These are phyloP conservation scores for Mikania micrantha DNA, from an alignment of 129 eudicot species.

Conservation along the genomic window DNA sequence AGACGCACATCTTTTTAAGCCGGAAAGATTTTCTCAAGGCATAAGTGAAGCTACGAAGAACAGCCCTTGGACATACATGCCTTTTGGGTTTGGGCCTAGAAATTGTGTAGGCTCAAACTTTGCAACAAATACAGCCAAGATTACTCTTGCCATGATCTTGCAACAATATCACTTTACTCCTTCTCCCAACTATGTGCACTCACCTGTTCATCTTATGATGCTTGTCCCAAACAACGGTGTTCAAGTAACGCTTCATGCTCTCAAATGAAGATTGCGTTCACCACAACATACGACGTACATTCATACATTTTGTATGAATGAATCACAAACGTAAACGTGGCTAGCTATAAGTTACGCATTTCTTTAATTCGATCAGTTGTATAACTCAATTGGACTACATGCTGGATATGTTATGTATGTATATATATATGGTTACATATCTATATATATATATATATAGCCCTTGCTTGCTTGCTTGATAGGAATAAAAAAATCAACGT, in stretches of 20 bases:
- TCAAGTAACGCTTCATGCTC: constrained; percentile 30
- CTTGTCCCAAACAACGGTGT: constrained; percentile 40
- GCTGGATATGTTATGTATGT: too few relatives aligned
- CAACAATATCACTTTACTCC: constrained; percentile 30
- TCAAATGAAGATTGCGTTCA: not conserved
- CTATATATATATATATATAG: too few relatives aligned
- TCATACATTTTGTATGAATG: not conserved
- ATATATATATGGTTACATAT: too few relatives aligned
- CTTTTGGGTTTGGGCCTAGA: constrained; percentile 46
- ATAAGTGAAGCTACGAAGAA: constrained; percentile 41
- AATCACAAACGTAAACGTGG: too few relatives aligned
- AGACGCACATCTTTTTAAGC: constrained; percentile 45
- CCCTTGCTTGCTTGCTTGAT: too few relatives aligned
- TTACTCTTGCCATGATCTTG: constrained; percentile 40
- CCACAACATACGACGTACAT: too few relatives aligned
- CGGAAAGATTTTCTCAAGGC: constrained; percentile 47
- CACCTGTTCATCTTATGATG: constrained; percentile 20
- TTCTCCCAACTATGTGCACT: constrained; percentile 30
- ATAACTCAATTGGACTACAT: too few relatives aligned
- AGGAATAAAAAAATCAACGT: too few relatives aligned
- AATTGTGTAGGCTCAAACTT: constrained; percentile 39
- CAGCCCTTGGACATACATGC: constrained; percentile 40
- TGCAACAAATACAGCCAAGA: constrained; percentile 37
- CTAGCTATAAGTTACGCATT: too few relatives aligned
- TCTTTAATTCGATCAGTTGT: too few relatives aligned